Evolutionary conservation across 352 stramenopile species (phyloP).

Genomic region (Pythium apleroticum): DNA sequence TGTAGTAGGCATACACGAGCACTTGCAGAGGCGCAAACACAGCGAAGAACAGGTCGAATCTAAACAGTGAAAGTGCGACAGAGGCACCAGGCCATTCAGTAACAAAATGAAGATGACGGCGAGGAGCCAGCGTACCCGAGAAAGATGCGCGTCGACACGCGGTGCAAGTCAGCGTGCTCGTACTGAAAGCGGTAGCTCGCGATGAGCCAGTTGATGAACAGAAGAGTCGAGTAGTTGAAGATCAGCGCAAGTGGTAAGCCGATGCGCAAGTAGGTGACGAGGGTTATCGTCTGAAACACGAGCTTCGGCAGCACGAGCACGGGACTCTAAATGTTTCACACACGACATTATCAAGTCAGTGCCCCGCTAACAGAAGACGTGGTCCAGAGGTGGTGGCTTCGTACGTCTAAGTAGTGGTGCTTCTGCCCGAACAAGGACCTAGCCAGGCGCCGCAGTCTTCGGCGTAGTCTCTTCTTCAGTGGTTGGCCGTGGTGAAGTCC

Average conservation of each 20-base stretch:
- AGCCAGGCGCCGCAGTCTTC: background rate
- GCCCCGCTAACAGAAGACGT: background rate
- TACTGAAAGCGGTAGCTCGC: slow-evolving; percentile 6
- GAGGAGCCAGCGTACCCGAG: background rate
- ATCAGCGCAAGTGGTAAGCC: slow-evolving; percentile 9
- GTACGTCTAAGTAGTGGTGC: background rate
- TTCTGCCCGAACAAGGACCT: background rate
- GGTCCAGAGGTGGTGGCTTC: too few species aligned
- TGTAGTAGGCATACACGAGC: slow-evolving; percentile 38
- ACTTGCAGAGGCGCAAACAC: slow-evolving; percentile 48
- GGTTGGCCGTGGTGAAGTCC: background rate
- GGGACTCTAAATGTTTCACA: slow-evolving; percentile 12
- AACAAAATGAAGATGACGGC: too few species aligned
- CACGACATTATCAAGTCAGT: background rate
- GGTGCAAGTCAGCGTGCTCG: background rate
- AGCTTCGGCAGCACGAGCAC: slow-evolving; percentile 12
- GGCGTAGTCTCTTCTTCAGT: background rate
- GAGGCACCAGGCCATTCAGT: too few species aligned
- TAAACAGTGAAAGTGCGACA: background rate
- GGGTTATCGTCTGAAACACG: slow-evolving; percentile 10
- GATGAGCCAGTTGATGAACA: slow-evolving; percentile 17
- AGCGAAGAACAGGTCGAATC: slow-evolving; percentile 58
- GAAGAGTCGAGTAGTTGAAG: slow-evolving; percentile 1
- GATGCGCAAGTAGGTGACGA: slow-evolving; percentile 7
- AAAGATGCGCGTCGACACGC: background rate